phyloP scores from a whole-genome alignment of 305 asterid species.

The Solanum hybrid region DNA sequence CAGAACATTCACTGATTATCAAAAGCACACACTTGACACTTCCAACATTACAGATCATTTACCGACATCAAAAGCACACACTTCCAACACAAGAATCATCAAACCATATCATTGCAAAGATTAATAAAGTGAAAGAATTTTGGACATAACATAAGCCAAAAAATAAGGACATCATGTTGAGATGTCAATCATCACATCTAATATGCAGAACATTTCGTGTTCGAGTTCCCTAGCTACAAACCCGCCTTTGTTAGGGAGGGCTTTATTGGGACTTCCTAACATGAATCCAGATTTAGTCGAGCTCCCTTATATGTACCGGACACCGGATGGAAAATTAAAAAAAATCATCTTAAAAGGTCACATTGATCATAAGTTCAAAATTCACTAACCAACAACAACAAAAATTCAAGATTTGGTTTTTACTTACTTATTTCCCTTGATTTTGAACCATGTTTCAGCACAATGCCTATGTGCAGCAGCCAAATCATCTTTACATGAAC shows the following conservation, averaged over 20 bases:
- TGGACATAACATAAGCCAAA: not conserved
- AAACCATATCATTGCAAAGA: not conserved
- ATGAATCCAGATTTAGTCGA: not conserved
- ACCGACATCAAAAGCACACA: not conserved
- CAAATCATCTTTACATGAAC: conserved; percentile 80
- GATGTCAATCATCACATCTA: not conserved
- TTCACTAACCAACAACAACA: not conserved
- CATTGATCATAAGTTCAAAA: not conserved
- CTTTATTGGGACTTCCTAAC: not conserved
- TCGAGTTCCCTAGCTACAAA: not conserved
- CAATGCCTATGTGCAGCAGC: conserved; percentile 86
- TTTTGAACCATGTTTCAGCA: conserved; percentile 92
- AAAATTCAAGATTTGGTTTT: not conserved
- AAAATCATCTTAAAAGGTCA: not conserved
- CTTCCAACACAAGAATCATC: not conserved
- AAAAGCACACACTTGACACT: not conserved
- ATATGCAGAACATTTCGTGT: not conserved
- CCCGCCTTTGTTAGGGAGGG: not conserved
- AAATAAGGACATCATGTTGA: not conserved
- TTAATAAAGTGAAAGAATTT: not conserved
- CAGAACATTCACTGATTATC: conserved; percentile 1
- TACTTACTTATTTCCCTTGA: conserved; percentile 84
- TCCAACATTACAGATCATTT: conserved; percentile 10
- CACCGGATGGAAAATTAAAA: not conserved
- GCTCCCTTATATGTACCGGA: not conserved